Conservation (phyloP, 1,284 basidiomycete genomes). For the Microbotryum scabiosae region DNA sequence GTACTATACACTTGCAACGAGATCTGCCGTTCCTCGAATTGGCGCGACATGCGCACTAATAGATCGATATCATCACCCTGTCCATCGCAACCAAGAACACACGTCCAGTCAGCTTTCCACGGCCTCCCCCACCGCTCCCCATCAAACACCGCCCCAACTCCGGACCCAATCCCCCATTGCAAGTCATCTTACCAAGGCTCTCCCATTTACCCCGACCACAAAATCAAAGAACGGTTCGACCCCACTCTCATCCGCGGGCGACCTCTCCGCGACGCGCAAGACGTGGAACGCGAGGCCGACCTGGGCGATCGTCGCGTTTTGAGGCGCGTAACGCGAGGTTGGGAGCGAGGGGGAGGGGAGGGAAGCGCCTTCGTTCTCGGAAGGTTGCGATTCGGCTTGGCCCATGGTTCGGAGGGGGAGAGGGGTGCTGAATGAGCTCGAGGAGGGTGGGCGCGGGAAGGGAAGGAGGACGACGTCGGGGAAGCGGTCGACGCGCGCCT, state of each 20-base stretch:
- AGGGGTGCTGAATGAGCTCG: not conserved
- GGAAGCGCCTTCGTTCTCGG: not conserved
- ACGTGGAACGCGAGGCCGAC: slow-evolving; percentile 26
- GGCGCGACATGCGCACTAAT: slow-evolving; percentile 72
- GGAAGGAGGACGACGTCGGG: too few species aligned
- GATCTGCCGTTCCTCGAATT: slow-evolving; percentile 69
- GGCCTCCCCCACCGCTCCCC: not conserved
- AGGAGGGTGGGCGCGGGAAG: not conserved
- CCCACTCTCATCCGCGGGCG: slow-evolving; percentile 39
- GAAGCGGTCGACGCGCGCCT: too few species aligned
- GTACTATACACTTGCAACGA: slow-evolving; percentile 83
- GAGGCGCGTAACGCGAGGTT: not conserved
- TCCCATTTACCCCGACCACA: slow-evolving; percentile 77
- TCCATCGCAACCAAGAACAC: too few species aligned
- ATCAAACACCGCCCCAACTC: not conserved
- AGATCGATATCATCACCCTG: slow-evolving; percentile 52
- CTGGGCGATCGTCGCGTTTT: not conserved
- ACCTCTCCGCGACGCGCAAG: slow-evolving; percentile 30
- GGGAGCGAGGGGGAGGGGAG: not conserved
- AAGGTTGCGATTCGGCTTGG: slow-evolving; percentile 21
- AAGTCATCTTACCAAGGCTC: slow-evolving; percentile 17
- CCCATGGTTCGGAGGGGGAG: slow-evolving; percentile 13
- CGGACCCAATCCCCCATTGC: too few species aligned
- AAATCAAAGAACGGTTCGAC: slow-evolving; percentile 98
- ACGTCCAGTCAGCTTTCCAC: too few species aligned